Evolutionary conservation across 495 filamentous ascomycete species (phyloP), one percentile per base, ranked within the genome.

Genomic region (Aspergillus sclerotiicarbonarius): DNA sequence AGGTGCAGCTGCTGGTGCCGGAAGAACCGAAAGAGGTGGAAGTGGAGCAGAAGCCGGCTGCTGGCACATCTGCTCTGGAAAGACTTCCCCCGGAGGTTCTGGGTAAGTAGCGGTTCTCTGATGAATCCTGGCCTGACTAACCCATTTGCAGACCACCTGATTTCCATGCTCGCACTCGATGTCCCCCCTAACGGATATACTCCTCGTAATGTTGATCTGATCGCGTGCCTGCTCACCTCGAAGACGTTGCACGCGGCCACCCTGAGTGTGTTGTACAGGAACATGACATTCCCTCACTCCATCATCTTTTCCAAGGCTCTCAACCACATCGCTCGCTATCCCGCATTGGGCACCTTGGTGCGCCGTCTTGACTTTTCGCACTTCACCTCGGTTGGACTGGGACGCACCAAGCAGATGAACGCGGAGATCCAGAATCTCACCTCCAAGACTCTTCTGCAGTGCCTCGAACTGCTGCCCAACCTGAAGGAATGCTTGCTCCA

Each of bases 261-360:
- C 13, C 75, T 94, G 30, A 82, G 81, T 46, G 90, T 90, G 44
- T 82, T 96, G 39, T 94, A 94, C 77, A 79, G 82, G 62, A 85
- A 89, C 68, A 89, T 94, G 77, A 92, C 90, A 20, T 87, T 96
- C 64, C 91, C 91, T 6, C 91, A 93, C 73, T 94, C 91, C 13
- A 72, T 86, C 45, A 90, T 93, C 68, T 96, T 92, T 73, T 87
- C 85, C 63, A 96, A 96, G 73, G 91, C 92, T 58, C 82, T 92
- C 31, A 74, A 79, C 55, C 89, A 90, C 64, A 74, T 94, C 63
- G 72, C 79, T 15, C 77, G 81, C 49, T 84, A 92, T 67, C 85
- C 85, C 12, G 81, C 85, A 12, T 78, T 92, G 51, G 90, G 91
- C 16, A 88, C 86, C 32, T 84, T 94, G 53, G 90, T 94, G 35